Base-by-base conservation (phyloP, 352 stramenopile genomes). In the Bremia lactucae region DNA sequence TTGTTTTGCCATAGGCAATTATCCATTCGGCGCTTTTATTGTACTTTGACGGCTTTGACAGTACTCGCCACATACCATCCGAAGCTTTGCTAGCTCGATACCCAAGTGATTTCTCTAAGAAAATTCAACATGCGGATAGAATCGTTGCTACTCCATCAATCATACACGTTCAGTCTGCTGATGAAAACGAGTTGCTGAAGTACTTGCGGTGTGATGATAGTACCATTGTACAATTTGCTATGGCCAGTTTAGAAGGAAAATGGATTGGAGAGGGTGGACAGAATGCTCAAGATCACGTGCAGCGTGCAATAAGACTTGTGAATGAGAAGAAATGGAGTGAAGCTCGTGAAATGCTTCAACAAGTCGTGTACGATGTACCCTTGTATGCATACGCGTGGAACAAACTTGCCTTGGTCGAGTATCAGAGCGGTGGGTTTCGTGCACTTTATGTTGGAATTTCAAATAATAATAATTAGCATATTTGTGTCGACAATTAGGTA, bases 21-120 rank as follows among this genome's bases (percentile, higher is more conserved):
- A 46, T 65, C 33, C 76, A 88, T 33, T 70, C 72, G 9, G 76
- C 59, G 2, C 44, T 87, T 1, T 59, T 91, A 10, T 51, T 89
- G 16, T 83, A 83, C 45, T 92, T 92, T 45, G 79, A 92, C 44
- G 63, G 72, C 2, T 92, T 86, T 40, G 55, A 63, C 20, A 42
- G 65, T 36, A 72, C 66, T 1, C 65, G 68, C 7, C 69, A 92
- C 37, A 37, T 78, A n/a, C 63, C 71, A 8, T 92, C 71, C n/a
- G 33, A 46, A 18, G 52, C 75, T 29, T 55, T 92, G n/a, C 69
- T 69, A 10, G 56, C 53, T 39, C 60, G 67, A 6, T 92, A 70
- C 36, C 80, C 77, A 3, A 62, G 74, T 22, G 77, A 89, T 42
- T 44, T 62, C 14, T 19, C 42, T 44, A 19, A 14, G 3, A 52